Conservation (phyloP, 2,329 filamentous ascomycete genomes). For the Aspergillus ustus region DNA sequence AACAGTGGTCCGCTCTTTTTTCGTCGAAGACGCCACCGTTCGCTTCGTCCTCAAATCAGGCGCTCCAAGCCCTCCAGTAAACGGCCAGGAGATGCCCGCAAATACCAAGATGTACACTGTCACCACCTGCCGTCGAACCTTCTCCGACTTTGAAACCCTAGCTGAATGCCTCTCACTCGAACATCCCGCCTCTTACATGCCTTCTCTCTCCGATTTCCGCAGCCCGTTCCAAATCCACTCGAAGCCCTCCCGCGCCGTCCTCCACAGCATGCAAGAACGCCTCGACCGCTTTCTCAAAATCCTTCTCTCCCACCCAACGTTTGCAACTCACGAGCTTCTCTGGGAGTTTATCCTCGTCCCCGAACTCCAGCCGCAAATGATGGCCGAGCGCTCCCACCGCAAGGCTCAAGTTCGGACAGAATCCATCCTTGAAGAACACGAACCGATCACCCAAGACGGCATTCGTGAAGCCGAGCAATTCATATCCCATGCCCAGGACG, state of each 20-base stretch:
- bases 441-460: constrained; percentile 72
- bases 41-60: constrained; percentile 93
- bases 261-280: constrained; percentile 84
- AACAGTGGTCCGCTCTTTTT: constrained; percentile 91
- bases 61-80: constrained; percentile 62
- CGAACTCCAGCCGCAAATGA: constrained; percentile 86
- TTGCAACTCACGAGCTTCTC: constrained; percentile 93
- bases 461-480: constrained; percentile 91
- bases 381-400: constrained; percentile 82
- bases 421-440: constrained; percentile 84
- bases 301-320: constrained; percentile 85
- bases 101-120: constrained; percentile 84
- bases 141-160: constrained; percentile 89
- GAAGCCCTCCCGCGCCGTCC: constrained; percentile 81
- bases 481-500: constrained; percentile 86
- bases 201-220: constrained; percentile 74
- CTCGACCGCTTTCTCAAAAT: constrained; percentile 88
- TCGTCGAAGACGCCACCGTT: constrained; percentile 94
- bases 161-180: constrained; percentile 82
- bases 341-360: constrained; percentile 99
- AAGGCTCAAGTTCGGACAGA: constrained; percentile 85
- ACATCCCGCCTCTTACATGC: constrained; percentile 94
- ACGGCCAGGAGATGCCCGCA: constrained; percentile 42
- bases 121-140: constrained; percentile 86
- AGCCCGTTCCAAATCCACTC: constrained; percentile 93